A percentile compares a stretch with the other conserved stretches of the same genome.
Conservation (phyloP, 2,329 filamentous ascomycete species). For the Lojkania enalia region DNA sequence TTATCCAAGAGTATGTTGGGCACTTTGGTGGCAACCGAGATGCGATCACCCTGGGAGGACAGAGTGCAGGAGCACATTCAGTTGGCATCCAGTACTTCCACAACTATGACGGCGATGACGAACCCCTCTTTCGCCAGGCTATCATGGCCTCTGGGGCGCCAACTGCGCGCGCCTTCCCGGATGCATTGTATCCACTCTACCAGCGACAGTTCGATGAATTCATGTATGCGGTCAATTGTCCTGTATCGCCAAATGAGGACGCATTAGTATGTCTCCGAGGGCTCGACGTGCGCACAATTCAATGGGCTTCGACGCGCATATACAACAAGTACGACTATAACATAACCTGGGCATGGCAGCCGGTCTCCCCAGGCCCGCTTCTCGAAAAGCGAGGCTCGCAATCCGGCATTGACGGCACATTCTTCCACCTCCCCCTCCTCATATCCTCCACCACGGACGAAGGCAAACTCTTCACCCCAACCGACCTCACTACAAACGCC, state of each 20-base stretch:
- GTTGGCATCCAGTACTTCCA: conserved; percentile 44
- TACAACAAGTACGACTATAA: conserved; percentile 45
- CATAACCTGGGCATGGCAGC: conserved; percentile 56
- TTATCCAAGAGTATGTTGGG: conserved; percentile 45
- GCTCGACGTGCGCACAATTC: conserved; percentile 44
- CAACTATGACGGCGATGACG: conserved; percentile 37
- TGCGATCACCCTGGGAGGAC: conserved; percentile 47
- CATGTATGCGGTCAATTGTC: conserved; percentile 35
- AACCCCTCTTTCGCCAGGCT: conserved; percentile 37
- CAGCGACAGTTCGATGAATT: conserved; percentile 34
- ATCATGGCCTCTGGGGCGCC: conserved; percentile 40
- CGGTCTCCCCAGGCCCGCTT: conserved; percentile 50
- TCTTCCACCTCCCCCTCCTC: conserved; percentile 38
- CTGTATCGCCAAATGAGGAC: conserved; percentile 31
- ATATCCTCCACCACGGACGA: conserved; percentile 45
- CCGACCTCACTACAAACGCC: conserved; percentile 40
- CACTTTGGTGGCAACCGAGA: conserved; percentile 45
- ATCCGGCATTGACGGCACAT: conserved; percentile 39
- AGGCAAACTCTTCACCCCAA: conserved; percentile 35
- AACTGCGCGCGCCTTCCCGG: conserved; percentile 42
- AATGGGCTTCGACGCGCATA: conserved; percentile 44
- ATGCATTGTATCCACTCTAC: conserved; percentile 36
- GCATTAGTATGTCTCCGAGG: conserved; percentile 47
- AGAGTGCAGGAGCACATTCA: conserved; percentile 45
- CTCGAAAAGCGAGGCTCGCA: conserved; percentile 53